Evolutionary conservation across 768 basidiomycete species (phyloP).

Genomic region (Dacryopinax primogenitus): DNA sequence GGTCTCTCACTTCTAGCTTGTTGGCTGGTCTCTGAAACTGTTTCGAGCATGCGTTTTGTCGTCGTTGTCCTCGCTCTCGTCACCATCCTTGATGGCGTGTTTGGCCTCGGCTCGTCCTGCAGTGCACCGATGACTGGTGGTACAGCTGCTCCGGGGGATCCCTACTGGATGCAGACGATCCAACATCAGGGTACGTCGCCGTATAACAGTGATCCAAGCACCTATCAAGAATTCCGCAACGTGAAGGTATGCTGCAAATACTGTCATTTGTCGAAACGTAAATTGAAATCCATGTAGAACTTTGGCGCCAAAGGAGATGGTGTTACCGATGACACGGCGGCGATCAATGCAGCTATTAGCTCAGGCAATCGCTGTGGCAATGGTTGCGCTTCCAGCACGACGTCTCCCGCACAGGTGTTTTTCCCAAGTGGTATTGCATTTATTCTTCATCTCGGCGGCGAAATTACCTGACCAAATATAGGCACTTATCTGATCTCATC

Average conservation of each 20-base stretch:
- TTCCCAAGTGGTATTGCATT: conserved; percentile 41
- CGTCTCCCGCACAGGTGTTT: conserved; percentile 61
- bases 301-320: conserved; percentile 38
- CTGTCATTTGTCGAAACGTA: not conserved
- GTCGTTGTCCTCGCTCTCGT: too few species aligned
- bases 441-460: not conserved
- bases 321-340: conserved; percentile 53
- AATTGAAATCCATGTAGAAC: not conserved
- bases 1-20: too few species aligned
- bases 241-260: conserved; percentile 37
- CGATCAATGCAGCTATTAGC: conserved; percentile 49
- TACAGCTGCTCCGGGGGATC: conserved; percentile 40
- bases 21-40: too few species aligned
- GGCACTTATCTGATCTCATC: conserved; percentile 53
- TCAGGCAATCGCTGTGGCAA: conserved; percentile 51
- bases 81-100: not conserved
- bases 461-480: not conserved
- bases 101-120: not conserved
- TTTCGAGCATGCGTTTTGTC: too few species aligned
- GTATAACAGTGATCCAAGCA: conserved; percentile 42
- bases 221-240: conserved; percentile 63
- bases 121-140: conserved; percentile 20
- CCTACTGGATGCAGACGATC: conserved; percentile 58
- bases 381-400: conserved; percentile 33
- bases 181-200: conserved; percentile 51